These are phyloP conservation scores for Lepidium didymum DNA, from an alignment of 345 rosid species.

Conservation along the genomic window DNA sequence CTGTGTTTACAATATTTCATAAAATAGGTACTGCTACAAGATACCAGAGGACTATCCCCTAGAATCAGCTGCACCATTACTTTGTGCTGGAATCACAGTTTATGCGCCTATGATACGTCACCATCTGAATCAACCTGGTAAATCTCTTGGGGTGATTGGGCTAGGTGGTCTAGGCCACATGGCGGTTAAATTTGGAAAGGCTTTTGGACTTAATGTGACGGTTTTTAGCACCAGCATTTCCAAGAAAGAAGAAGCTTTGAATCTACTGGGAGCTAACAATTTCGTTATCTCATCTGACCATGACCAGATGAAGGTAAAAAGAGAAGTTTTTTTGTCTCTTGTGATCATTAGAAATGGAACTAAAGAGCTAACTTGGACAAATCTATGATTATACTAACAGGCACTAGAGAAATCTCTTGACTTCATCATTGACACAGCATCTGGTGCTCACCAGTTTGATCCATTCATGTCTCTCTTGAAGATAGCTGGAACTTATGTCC, in stretches of 20 bases:
- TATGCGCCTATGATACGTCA: slow-evolving; percentile 79
- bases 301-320: slow-evolving; percentile 70
- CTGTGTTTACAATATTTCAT: not conserved
- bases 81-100: slow-evolving; percentile 89
- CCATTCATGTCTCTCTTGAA: slow-evolving; percentile 72
- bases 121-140: slow-evolving; percentile 78
- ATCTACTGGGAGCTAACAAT: slow-evolving; percentile 51
- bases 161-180: slow-evolving; percentile 94
- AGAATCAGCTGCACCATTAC: slow-evolving; percentile 77
- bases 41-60: slow-evolving; percentile 61
- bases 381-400: slow-evolving; percentile 29
- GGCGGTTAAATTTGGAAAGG: slow-evolving; percentile 96
- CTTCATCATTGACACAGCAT: slow-evolving; percentile 78
- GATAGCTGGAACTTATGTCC: slow-evolving; percentile 51
- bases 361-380: not conserved
- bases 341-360: not conserved
- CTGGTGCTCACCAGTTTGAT: slow-evolving; percentile 86
- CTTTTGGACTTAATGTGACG: slow-evolving; percentile 72
- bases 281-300: slow-evolving; percentile 68
- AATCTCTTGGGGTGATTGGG: slow-evolving; percentile 74
- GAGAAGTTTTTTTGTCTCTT: not conserved
- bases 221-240: slow-evolving; percentile 76
- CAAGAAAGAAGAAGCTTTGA: slow-evolving; percentile 79
- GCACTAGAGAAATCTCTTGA: slow-evolving; percentile 55
- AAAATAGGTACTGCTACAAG: slow-evolving; percentile 66